phyloP scores from a whole-genome alignment of 108 stramenopile genomes.

The Chaetoceros tenuissimus region DNA sequence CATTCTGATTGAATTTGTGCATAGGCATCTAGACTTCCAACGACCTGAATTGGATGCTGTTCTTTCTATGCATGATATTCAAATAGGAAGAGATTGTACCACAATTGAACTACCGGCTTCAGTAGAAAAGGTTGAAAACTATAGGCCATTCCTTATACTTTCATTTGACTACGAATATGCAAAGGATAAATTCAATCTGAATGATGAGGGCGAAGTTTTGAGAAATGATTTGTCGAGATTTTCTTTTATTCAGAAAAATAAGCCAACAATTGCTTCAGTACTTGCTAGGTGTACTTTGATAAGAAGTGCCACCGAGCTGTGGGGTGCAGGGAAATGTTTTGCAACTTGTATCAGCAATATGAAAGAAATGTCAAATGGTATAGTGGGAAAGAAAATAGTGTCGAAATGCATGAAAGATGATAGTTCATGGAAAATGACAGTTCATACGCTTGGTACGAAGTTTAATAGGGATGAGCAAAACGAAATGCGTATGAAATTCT shows the following conservation, averaged over 20 bases:
- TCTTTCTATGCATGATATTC: slow-evolving; percentile 53
- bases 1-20: slow-evolving; percentile 70
- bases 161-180: slow-evolving; percentile 19
- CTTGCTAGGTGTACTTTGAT: slow-evolving; percentile 60
- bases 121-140: slow-evolving; percentile 1
- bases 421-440: slow-evolving; percentile 58
- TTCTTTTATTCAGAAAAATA: slow-evolving; percentile 6
- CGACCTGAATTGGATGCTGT: slow-evolving; percentile 62
- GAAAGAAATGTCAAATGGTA: slow-evolving; percentile 12
- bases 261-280: slow-evolving; percentile 26
- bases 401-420: slow-evolving; percentile 2
- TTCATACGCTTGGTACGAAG: slow-evolving; percentile 71
- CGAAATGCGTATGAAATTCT: slow-evolving; percentile 49
- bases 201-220: slow-evolving; percentile 2
- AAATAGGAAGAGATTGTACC: slow-evolving; percentile 32
- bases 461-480: slow-evolving; percentile 65
- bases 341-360: slow-evolving; percentile 38
- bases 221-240: not conserved
- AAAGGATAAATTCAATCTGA: not conserved
- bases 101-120: slow-evolving; percentile 21
- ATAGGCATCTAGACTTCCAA: slow-evolving; percentile 71
- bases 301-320: slow-evolving; percentile 64
- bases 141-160: slow-evolving; percentile 29
- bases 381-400: slow-evolving; percentile 2
- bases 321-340: slow-evolving; percentile 44